Percentiles rank a stretch among this genome's conserved stretches.
Conservation (phyloP, 2,329 filamentous ascomycete species). For the Arthrobotrys iridis region DNA sequence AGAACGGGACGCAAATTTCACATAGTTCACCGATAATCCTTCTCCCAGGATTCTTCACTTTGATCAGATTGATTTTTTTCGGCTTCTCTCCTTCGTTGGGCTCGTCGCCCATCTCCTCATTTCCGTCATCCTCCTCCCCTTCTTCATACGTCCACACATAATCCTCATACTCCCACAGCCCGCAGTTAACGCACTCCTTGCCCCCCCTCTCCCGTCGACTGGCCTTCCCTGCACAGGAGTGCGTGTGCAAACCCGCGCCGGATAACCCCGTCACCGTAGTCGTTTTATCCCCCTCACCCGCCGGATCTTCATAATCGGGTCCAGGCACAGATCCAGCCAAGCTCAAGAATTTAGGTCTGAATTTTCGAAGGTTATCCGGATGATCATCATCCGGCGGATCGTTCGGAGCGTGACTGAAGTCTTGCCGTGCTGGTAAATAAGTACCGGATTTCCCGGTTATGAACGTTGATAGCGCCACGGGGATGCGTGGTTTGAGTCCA, state of each 20-base stretch:
- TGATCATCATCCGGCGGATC: neutral
- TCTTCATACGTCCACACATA: constrained; percentile 4
- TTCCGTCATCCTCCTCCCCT: neutral
- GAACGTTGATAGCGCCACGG: constrained; percentile 12
- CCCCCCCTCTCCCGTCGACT: constrained; percentile 20
- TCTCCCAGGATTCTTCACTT: constrained; percentile 17
- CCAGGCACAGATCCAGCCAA: neutral
- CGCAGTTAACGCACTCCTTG: constrained; percentile 39
- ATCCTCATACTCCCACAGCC: constrained; percentile 47
- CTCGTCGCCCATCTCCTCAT: neutral
- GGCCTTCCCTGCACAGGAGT: neutral
- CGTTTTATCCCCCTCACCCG: constrained; percentile 2
- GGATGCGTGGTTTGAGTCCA: constrained; percentile 29
- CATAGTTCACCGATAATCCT: constrained; percentile 24
- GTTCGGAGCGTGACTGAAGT: neutral
- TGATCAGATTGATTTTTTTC: neutral
- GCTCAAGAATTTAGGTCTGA: neutral
- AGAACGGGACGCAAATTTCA: constrained; percentile 36
- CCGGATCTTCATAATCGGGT: constrained; percentile 30
- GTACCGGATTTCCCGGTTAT: constrained; percentile 5
- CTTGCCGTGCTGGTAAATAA: neutral
- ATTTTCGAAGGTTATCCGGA: neutral
- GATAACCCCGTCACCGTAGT: neutral
- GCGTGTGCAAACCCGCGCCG: constrained; percentile 19
- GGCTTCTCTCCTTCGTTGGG: neutral